Evolutionary conservation across 441 rosid genomes (phyloP).

Genomic region (Omphalea diandra): DNA sequence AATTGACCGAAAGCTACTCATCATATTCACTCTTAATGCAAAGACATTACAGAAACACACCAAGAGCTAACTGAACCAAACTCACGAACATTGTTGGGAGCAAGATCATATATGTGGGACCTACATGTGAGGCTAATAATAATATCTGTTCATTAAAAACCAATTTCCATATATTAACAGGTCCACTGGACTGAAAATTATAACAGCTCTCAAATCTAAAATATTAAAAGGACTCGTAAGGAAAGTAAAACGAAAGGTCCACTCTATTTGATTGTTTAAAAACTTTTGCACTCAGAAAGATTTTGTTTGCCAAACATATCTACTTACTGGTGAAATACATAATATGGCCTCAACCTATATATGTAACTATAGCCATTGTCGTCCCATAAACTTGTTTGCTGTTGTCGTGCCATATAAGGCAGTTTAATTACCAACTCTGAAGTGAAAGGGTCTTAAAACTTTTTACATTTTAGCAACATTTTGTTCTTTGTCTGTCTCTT

Average conservation of each 20-base stretch:
- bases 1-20: too few relatives aligned
- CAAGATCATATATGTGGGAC: neutral
- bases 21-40: too few relatives aligned
- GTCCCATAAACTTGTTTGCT: neutral
- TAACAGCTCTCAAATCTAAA: neutral
- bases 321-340: neutral
- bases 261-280: neutral
- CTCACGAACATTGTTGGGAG: too few relatives aligned
- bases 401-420: neutral
- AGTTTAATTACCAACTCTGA: constrained; percentile 4
- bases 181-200: neutral
- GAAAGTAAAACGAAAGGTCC: neutral
- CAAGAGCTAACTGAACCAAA: too few relatives aligned
- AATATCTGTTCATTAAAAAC: neutral
- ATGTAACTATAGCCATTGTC: neutral
- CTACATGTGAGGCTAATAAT: neutral
- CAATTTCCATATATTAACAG: neutral
- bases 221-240: too few relatives aligned
- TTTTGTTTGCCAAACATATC: neutral
- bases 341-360: neutral
- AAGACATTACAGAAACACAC: too few relatives aligned
- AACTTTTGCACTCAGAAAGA: neutral
- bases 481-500: constrained; percentile 15
- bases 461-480: constrained; percentile 24
- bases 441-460: neutral